Evolutionary conservation across 805 yeast species (phyloP), one percentile per base, ranked within the genome.

Genomic region (Candida odintsovae): DNA sequence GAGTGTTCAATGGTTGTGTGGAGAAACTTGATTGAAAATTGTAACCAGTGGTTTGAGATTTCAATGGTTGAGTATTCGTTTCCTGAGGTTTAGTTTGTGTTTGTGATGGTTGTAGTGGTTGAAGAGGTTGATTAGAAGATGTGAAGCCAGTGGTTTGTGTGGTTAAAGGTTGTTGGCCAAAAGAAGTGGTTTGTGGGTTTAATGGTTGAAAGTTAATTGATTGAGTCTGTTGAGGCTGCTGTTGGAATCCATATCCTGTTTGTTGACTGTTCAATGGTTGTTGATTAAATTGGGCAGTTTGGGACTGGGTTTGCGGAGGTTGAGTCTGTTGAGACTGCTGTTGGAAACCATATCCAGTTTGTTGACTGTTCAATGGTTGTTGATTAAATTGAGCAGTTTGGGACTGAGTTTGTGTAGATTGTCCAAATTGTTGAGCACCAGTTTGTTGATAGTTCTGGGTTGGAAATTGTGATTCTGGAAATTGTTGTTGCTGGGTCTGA

Each of bases 1-100:
- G 59, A n/a, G 23, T 38, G 22, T 62, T 37, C 44, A 84, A 78
- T 43, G 82, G 76, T 10, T 33, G 36, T 6, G 20, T 18, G 20
- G 18, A 33, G 20, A 33, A 16, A 33, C 20, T 18, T 8, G 20
- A 33, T 18, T 33, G 36, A 9, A 16, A 13, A 22, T 26, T 29
- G 20, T 44, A 23, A 6, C 50, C 36, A 18, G 36, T 16, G 10
- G 20, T 9, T 33, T 33, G 36, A 16, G 36, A 16, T 16, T 33
- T 33, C 18, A 33, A 9, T 16, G 12, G 36, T 16, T 18, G 20
- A 33, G 18, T 16, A 33, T 3, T 16, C 16, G 36, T 3, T 6
- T 33, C 20, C 10, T 7, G 20, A 3, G 19, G 36, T 16, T 16
- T n/a, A 4, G 20, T 4, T 18, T 16, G 36, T 16, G 36, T n/a